Percentiles rank a stretch among this genome's conserved stretches.
Evolutionary conservation across 345 rosid genomes (phyloP).

Genomic region (Schrenkiella parvula): DNA sequence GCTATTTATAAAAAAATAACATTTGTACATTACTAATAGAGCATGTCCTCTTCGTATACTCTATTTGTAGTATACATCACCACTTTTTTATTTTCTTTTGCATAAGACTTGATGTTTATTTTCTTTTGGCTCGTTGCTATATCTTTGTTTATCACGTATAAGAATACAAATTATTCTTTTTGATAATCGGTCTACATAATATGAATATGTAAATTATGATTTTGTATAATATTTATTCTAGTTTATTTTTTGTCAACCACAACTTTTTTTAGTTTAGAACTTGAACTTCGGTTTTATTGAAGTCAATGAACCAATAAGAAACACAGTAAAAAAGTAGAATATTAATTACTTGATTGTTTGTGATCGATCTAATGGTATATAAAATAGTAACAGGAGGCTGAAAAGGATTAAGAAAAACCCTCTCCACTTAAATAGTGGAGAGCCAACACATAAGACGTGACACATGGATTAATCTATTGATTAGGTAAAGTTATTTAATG

Average conservation of each 20-base stretch:
- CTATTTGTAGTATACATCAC: not conserved
- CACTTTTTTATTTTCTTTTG: not conserved
- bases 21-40: not conserved
- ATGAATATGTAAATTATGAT: too few relatives aligned
- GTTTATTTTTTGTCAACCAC: not conserved
- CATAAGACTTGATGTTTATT: not conserved
- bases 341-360: not conserved
- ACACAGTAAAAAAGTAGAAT: not conserved
- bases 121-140: not conserved
- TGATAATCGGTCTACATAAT: not conserved
- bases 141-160: not conserved
- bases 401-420: constrained; percentile 28
- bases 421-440: constrained; percentile 50
- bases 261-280: not conserved
- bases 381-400: not conserved
- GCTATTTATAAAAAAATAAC: too few relatives aligned
- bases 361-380: not conserved
- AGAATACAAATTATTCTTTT: not conserved
- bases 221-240: not conserved
- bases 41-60: not conserved
- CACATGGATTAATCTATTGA: constrained; percentile 17
- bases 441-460: constrained; percentile 37
- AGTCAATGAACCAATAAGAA: not conserved
- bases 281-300: not conserved
- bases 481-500: constrained; percentile 7